These are phyloP conservation scores for Amphibolis antarctica DNA, from an alignment of 106 monocot genomes.

Conservation along the genomic window DNA sequence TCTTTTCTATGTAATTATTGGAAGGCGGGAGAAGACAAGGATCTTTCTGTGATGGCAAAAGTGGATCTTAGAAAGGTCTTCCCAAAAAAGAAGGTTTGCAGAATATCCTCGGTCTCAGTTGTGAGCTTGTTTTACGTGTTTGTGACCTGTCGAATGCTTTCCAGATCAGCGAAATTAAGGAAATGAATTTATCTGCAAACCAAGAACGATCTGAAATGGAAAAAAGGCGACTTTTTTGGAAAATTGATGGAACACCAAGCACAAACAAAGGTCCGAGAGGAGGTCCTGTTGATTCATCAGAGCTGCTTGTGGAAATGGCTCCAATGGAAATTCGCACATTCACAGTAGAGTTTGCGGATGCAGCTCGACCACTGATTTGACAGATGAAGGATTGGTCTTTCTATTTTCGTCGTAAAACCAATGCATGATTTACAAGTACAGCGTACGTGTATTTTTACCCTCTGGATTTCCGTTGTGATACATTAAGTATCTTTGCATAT, in stretches of 20 bases:
- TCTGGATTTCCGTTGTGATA: too few species aligned
- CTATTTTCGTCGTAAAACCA: too few species aligned
- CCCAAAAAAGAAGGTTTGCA: conserved; percentile 56
- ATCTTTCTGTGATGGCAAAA: conserved; percentile 55
- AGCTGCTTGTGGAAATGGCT: conserved; percentile 67
- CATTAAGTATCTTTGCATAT: too few species aligned
- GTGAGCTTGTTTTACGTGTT: neutral
- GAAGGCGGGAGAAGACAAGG: conserved; percentile 74
- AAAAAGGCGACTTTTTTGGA: conserved; percentile 72
- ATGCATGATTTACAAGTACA: too few species aligned
- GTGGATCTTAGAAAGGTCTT: conserved; percentile 79
- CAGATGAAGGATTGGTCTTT: neutral
- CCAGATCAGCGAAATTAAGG: conserved; percentile 64
- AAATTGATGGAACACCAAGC: conserved; percentile 29
- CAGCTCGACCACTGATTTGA: neutral
- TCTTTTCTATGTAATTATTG: neutral
- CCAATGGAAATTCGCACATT: conserved; percentile 98
- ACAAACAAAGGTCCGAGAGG: conserved; percentile 31
- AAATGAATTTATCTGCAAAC: conserved; percentile 75
- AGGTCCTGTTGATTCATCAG: conserved; percentile 43
- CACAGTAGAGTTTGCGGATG: conserved; percentile 24
- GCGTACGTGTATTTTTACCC: too few species aligned
- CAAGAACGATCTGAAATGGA: conserved; percentile 80
- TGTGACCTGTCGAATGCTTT: neutral
- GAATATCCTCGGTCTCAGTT: too few species aligned